Evolutionary conservation across 2,329 filamentous ascomycete genomes (phyloP).

Genomic region (Trichoderma sp.): DNA sequence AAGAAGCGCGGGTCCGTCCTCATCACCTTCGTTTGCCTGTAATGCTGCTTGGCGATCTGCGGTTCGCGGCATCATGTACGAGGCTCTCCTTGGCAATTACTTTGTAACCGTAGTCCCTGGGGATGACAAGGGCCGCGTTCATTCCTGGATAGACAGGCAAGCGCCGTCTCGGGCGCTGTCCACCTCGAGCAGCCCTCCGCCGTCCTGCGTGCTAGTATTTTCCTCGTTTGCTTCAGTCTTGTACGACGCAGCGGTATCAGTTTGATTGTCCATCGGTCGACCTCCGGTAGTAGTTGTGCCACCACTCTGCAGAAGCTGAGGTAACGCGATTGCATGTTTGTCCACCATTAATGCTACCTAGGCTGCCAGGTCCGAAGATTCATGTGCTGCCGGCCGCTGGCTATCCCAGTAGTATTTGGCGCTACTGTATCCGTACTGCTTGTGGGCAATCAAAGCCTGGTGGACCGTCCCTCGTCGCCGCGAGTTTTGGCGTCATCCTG

Average conservation of each 20-base stretch:
- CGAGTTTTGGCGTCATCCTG: conserved; percentile 28
- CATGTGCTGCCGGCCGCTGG: too few species aligned
- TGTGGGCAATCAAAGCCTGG: conserved; percentile 13
- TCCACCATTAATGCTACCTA: too few species aligned
- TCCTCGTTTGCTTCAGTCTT: conserved; percentile 7
- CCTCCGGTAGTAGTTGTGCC: background rate
- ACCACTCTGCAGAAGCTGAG: background rate
- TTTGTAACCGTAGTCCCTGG: background rate
- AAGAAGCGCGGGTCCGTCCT: too few species aligned
- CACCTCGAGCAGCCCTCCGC: background rate
- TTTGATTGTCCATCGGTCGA: conserved; percentile 12
- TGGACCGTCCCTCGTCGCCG: conserved; percentile 17
- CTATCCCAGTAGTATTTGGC: too few species aligned
- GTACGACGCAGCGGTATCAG: background rate
- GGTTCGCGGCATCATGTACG: background rate
- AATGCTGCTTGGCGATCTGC: conserved; percentile 11
- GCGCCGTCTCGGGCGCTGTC: background rate
- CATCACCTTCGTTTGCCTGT: too few species aligned
- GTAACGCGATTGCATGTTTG: background rate
- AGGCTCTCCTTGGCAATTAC: background rate
- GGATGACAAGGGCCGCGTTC: background rate
- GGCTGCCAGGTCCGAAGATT: too few species aligned
- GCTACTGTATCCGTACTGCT: too few species aligned
- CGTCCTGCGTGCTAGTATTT: background rate
- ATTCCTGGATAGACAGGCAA: background rate